Percentiles rank a stretch among this genome's conserved stretches.
phyloP scores from a whole-genome alignment of 805 yeast genomes.

The Candida sphagnicola region DNA sequence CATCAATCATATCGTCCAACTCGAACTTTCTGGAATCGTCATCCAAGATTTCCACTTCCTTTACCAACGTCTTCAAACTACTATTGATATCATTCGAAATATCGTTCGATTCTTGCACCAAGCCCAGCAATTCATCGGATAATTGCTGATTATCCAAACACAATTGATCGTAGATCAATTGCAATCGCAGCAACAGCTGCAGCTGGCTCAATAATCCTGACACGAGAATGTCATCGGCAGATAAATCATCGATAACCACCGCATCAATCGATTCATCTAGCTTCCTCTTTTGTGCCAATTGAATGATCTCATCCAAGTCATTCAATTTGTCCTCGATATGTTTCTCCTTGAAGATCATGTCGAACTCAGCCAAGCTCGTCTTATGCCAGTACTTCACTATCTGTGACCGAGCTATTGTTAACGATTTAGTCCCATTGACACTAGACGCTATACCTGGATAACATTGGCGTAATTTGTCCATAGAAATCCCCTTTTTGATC shows the following conservation, averaged over 20 bases:
- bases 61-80: constrained; percentile 18
- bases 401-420: constrained; percentile 49
- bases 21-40: constrained; percentile 15
- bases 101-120: constrained; percentile 17
- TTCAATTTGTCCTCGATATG: constrained; percentile 40
- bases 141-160: constrained; percentile 30
- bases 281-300: constrained; percentile 33
- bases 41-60: constrained; percentile 16
- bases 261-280: constrained; percentile 13
- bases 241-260: constrained; percentile 24
- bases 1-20: constrained; percentile 13
- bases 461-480: constrained; percentile 49
- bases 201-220: constrained; percentile 20
- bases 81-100: constrained; percentile 17
- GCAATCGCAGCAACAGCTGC: constrained; percentile 23
- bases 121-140: constrained; percentile 16
- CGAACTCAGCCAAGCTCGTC: constrained; percentile 49
- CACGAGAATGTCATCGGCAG: constrained; percentile 29
- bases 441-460: constrained; percentile 50
- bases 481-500: constrained; percentile 42
- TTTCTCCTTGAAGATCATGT: constrained; percentile 48
- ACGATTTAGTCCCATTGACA: constrained; percentile 40
- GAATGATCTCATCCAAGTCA: constrained; percentile 45
- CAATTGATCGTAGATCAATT: constrained; percentile 34
- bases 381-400: constrained; percentile 49